Evolutionary conservation across 768 basidiomycete species (phyloP), one percentile per base, ranked within the genome.

Genomic region (Filobasidium floriforme): DNA sequence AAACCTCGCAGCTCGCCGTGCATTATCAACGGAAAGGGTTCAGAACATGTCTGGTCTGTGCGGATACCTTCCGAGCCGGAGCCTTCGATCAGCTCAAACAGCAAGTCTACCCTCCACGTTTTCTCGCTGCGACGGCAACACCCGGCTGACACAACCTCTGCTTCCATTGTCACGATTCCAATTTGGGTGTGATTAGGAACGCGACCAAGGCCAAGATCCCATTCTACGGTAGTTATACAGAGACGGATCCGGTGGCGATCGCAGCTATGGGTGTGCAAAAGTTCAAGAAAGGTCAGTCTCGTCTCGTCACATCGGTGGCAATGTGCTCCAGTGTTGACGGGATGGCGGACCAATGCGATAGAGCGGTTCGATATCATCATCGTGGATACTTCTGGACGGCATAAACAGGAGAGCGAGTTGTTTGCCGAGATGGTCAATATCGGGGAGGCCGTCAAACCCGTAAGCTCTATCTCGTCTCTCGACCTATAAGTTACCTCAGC

Each of bases 341-440:
- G 46, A 19, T 26, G 18, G 12, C 44, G 62, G 7, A 4, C 24
- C 18, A 41, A 37, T 9, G 22, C 26, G 59, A 64, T 71, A 79
- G 94, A 98, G 77, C 84, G 92, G 43, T 98, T 99, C 75, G 96
- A 99, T 67, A 90, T 99, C 54, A 93, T 99, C 73, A 96, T 99
- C 66, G 94, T 99, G 60, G 96, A 99, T 78, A 99, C 96, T 0
- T 93, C 91, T 32, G 96, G 96, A 59, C 83, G 96, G 68, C 96
- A 99, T 77, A 91, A 91, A 76, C 96, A 99, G 79, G 96, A 99
- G 80, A 86, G 86, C 2, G 96, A 98, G 79, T 81, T 99, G 65
- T 99, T 99, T 76, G 82, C 90, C 77, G 96, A 99, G 81, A 99
- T 99, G 96, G 88, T 91, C 51, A 90, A 94, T 79, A 99, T 99